These are phyloP conservation scores for Camelina sativa DNA, from an alignment of 345 rosid genomes.

Conservation along the genomic window DNA sequence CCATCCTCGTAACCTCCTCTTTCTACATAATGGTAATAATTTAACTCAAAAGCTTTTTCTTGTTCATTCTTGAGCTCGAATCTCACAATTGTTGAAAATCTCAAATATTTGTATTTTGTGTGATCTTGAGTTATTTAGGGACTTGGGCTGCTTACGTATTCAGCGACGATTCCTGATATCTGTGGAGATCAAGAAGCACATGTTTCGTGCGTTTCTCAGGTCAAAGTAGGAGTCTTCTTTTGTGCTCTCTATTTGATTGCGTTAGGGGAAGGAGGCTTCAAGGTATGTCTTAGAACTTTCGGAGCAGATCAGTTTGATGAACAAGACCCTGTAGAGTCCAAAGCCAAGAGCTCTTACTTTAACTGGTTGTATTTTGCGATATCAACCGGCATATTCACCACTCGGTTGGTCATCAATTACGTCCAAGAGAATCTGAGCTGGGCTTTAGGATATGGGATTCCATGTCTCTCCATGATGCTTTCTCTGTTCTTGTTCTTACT, in stretches of 20 bases:
- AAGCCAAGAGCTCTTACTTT: constrained; percentile 38
- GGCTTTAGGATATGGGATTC: constrained; percentile 40
- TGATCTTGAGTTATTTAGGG: constrained; percentile 45
- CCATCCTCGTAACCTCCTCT: constrained; percentile 47
- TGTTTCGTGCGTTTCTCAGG: constrained; percentile 39
- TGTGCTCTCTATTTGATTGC: constrained; percentile 42
- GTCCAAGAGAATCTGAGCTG: constrained; percentile 38
- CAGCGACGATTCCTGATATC: constrained; percentile 55
- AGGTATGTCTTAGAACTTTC: constrained; percentile 42
- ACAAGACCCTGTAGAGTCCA: constrained; percentile 35
- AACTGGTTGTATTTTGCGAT: constrained; percentile 38
- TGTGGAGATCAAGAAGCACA: constrained; percentile 33
- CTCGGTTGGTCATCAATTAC: constrained; percentile 21
- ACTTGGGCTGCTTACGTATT: constrained; percentile 57
- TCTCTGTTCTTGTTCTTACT: constrained; percentile 35
- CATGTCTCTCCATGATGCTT: constrained; percentile 36
- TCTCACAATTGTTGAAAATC: neutral
- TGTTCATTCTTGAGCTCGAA: neutral
- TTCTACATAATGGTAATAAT: constrained; percentile 43
- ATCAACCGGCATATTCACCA: constrained; percentile 14
- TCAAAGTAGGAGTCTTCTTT: constrained; percentile 39
- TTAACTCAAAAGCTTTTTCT: neutral
- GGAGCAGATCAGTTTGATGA: constrained; percentile 48
- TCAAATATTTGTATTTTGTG: too few relatives aligned
- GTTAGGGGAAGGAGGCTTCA: constrained; percentile 37